A percentile compares a stretch with the other conserved stretches of the same genome.
Evolutionary conservation across 177 flowering plant species (phyloP).

Genomic region (Vitis hybrid): DNA sequence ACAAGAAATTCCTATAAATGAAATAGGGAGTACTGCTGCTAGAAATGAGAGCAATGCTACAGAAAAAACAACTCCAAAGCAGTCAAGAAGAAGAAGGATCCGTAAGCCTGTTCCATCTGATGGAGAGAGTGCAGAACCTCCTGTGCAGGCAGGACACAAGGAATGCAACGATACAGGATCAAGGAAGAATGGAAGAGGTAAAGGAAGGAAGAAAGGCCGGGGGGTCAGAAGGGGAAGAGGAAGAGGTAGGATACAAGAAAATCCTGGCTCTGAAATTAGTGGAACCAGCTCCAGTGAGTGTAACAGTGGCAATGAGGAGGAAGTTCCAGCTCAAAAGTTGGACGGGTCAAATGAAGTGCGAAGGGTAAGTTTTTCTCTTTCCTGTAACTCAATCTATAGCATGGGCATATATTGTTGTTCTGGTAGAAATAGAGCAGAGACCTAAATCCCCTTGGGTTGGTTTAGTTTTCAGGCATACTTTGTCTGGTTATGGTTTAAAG

Average conservation of each 20-base stretch:
- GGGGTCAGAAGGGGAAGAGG: constrained; percentile 9
- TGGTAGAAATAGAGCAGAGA: no score
- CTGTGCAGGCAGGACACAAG: constrained; percentile 11
- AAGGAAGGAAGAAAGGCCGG: constrained; percentile 19
- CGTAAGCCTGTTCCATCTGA: constrained; percentile 17
- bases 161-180: constrained; percentile 16
- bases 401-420: no score
- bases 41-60: constrained; percentile 9
- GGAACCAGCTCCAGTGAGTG: constrained; percentile 38
- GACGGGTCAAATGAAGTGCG: constrained; percentile 36
- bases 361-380: constrained; percentile 44
- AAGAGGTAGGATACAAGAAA: constrained; percentile 30
- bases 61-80: constrained; percentile 26
- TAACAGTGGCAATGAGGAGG: constrained; percentile 16
- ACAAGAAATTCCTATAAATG: constrained; percentile 18
- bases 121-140: constrained; percentile 11
- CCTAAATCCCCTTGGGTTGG: neutral
- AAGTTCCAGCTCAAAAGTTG: constrained; percentile 20
- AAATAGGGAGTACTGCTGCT: constrained; percentile 17
- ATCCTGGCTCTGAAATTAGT: constrained; percentile 16
- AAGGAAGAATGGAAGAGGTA: constrained; percentile 26
- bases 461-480: neutral
- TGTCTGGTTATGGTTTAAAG: no score
- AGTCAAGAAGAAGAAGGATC: constrained; percentile 25
- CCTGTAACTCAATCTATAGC: neutral